A percentile compares a stretch with the other conserved stretches of the same genome.
These are phyloP conservation scores for Ettlia oleoabundans DNA, from an alignment of 139 green algal species.

Conservation along the genomic window DNA sequence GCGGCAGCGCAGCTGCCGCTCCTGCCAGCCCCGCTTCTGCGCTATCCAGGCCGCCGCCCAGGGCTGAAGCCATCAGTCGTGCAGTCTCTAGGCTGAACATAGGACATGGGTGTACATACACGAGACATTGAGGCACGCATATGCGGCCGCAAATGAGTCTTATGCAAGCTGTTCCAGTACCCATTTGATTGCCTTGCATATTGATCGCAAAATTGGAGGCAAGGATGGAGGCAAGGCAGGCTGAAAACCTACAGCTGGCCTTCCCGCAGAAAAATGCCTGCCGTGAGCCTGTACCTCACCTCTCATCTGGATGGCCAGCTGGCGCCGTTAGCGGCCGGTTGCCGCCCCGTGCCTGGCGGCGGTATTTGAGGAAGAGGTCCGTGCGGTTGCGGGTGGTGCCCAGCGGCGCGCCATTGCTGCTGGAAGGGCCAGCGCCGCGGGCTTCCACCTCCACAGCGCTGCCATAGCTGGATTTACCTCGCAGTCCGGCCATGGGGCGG, in stretches of 20 bases:
- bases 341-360: constrained; percentile 41
- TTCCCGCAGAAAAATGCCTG: too few relatives aligned
- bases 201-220: too few relatives aligned
- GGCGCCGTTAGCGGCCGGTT: constrained; percentile 11
- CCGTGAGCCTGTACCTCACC: not conserved
- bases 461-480: constrained; percentile 17
- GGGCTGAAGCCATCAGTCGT: constrained; percentile 54
- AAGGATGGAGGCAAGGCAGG: too few relatives aligned
- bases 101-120: not conserved
- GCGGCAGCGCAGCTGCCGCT: constrained; percentile 27
- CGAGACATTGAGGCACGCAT: not conserved
- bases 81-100: constrained; percentile 40
- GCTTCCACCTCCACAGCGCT: constrained; percentile 17
- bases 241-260: too few relatives aligned
- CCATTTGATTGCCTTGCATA: too few relatives aligned
- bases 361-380: constrained; percentile 64
- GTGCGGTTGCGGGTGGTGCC: constrained; percentile 58
- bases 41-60: constrained; percentile 50
- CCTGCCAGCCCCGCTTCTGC: constrained; percentile 42
- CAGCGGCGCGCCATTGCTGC: constrained; percentile 12
- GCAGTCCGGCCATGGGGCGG: not conserved
- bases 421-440: constrained; percentile 12
- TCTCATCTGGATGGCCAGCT: not conserved
- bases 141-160: not conserved
- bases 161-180: too few relatives aligned